These are phyloP conservation scores for Exophiala sp. DNA, from an alignment of 2,329 filamentous ascomycete species.

Conservation along the genomic window DNA sequence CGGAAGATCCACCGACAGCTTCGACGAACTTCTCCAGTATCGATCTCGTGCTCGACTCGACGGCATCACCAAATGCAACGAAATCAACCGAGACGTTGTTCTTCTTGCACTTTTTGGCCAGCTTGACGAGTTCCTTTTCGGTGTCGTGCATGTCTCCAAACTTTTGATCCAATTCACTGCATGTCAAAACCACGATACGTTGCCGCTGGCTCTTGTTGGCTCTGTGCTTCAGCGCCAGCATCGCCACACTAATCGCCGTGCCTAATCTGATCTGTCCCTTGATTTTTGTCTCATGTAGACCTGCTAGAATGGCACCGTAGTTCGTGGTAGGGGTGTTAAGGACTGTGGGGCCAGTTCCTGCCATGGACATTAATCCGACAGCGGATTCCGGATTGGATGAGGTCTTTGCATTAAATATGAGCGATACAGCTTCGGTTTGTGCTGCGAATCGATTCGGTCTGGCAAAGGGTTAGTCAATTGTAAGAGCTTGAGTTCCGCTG, in stretches of 20 bases:
- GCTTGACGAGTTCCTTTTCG: conserved; percentile 79
- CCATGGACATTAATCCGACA: conserved; percentile 98
- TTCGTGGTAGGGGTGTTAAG: conserved; percentile 94
- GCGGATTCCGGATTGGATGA: conserved; percentile 94
- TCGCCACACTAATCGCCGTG: conserved; percentile 89
- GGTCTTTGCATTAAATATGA: conserved; percentile 94
- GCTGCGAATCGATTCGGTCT: conserved; percentile 93
- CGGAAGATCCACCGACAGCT: conserved; percentile 71
- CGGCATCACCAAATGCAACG: conserved; percentile 84
- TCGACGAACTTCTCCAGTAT: conserved; percentile 94
- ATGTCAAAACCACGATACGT: conserved; percentile 95
- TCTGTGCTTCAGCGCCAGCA: conserved; percentile 91
- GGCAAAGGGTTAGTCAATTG: conserved; percentile 28
- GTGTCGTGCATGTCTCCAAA: conserved; percentile 59
- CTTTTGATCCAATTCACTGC: conserved; percentile 66
- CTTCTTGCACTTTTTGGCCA: conserved; percentile 99
- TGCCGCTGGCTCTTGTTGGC: conserved; percentile 97
- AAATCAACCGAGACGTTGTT: conserved; percentile 91
- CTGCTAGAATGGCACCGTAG: conserved; percentile 90
- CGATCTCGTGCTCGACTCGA: conserved; percentile 76
- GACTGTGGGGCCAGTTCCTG: conserved; percentile 93
- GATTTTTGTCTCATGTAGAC: conserved; percentile 91
- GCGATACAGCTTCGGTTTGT: conserved; percentile 89
- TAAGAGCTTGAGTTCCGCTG: not conserved
- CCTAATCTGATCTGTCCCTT: conserved; percentile 82